Evolutionary conservation across 768 basidiomycete species (phyloP), one percentile per base, ranked within the genome.

Genomic region (Cantharellus cinnabarinus): DNA sequence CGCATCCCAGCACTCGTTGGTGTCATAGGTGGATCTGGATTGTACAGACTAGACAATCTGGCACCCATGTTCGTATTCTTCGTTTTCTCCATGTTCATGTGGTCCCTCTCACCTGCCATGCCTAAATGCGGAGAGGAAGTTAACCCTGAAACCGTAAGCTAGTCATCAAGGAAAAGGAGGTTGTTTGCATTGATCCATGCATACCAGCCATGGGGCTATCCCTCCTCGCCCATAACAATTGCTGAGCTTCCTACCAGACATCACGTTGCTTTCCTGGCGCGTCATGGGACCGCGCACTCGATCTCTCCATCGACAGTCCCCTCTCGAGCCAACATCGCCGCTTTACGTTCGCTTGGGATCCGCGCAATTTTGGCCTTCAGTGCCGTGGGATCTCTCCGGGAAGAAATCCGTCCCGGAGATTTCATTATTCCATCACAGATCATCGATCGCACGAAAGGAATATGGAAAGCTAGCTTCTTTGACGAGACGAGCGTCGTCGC

Each of bases 371-470:
- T 98, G 63, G 90, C 91, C 4, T 98, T 98, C 76, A 87, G 85
- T 42, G 93, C 94, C 15, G 94, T 98, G 51, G 94, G 94, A 37
- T 91, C 88, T 4, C 77, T 99, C 5, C 79, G 89, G 50, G 94
- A 99, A 68, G 90, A 95, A 66, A 88, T 97, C 70, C 69, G 79
- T 40, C 91, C 91, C 0, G 91, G 94, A 35, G 81, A 89, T 61
- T 90, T 97, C 69, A 75, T 79, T 57, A 78, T 98, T 50, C 91
- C 93, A 2, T 75, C 77, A 41, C 93, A 97, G 70, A 85, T 97
- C 72, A 97, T 98, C 69, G 94, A 98, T 70, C 79, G 94, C 58
- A 97, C 93, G 35, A 97, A 97, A 71, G 89, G 91, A 5, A 73
- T 94, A 44, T 80, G 94, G n/a, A 82, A 85, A 0, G 76, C 82